Evolutionary conservation across 495 filamentous ascomycete genomes (phyloP).

Genomic region (Xylaria longipes): DNA sequence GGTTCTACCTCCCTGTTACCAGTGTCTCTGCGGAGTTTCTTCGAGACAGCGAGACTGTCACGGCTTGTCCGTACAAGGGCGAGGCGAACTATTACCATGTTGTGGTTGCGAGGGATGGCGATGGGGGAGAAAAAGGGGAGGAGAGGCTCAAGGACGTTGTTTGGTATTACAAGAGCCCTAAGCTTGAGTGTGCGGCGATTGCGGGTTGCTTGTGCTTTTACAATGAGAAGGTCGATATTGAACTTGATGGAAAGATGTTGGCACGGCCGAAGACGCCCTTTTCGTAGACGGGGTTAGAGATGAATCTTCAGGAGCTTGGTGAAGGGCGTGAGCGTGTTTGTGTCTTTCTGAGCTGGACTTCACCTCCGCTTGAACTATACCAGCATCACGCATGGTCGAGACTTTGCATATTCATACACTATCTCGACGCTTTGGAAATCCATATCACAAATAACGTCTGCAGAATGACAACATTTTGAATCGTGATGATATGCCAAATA

Average conservation of each 20-base stretch:
- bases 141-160: slow-evolving; percentile 51
- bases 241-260: slow-evolving; percentile 53
- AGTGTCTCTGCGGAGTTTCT: slow-evolving; percentile 48
- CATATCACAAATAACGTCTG: neutral
- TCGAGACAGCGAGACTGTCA: slow-evolving; percentile 48
- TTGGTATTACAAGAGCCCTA: slow-evolving; percentile 63
- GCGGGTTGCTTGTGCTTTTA: slow-evolving; percentile 61
- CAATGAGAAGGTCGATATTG: slow-evolving; percentile 66
- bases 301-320: too few relatives aligned
- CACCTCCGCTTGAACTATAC: neutral
- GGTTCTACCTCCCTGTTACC: slow-evolving; percentile 61
- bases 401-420: neutral
- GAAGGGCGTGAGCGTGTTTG: too few relatives aligned
- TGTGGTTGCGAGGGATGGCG: slow-evolving; percentile 25
- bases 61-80: slow-evolving; percentile 65
- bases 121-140: slow-evolving; percentile 38
- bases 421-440: neutral
- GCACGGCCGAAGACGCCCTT: slow-evolving; percentile 16
- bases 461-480: neutral
- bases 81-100: slow-evolving; percentile 56
- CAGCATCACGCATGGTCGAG: neutral
- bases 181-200: slow-evolving; percentile 54
- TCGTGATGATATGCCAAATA: neutral
- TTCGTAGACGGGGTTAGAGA: neutral
- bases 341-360: neutral